Evolutionary conservation across 352 stramenopile species (phyloP), one percentile per base, ranked within the genome.

Genomic region (Globisporangium sylvaticum): DNA sequence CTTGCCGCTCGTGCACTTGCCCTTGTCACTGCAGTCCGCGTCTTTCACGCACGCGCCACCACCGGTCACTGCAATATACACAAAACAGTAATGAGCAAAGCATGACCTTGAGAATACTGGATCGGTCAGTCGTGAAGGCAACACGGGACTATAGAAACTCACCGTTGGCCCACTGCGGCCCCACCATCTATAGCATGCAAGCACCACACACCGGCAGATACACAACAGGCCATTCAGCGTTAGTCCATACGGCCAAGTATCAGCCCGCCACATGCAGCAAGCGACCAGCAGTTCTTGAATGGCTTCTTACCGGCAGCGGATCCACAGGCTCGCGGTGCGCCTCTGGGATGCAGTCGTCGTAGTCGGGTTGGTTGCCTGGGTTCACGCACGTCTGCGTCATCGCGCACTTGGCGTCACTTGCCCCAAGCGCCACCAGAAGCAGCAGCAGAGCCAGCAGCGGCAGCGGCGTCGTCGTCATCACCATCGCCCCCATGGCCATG

Each of bases 311-410:
- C 9, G 81, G 78, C 42, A 76, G 63, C 18, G 81, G 73, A 1
- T 80, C 67, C 4, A 57, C 62, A 4, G 79, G 76, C 37, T 74
- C 48, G 34, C 66, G 71, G 58, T 87, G 73, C 44, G 83, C 86
- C 65, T 91, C 79, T 8, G 86, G 86, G 56, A 92, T 92, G 62
- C 86, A 94, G 37, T 60, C 57, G 46, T 90, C 77, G 64, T 86
- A 92, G 74, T 94, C 86, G 0, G 82, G 82, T 0, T 80, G 64
- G 58, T 94, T 92, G 32, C 76, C 77, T 0, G 84, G 83, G 58
- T 92, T 92, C 31, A 90, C 75, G 66, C 86, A 94, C 27, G 78
- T 88, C 72, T 92, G 84, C 8, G 86, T 92, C 84, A 94, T 94
- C 7, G 83, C 75, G 48, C 86, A 94, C 54, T 80, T 79, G 63